phyloP scores from a whole-genome alignment of 2,329 filamentous ascomycete genomes.

The Epichloe sylvatica region DNA sequence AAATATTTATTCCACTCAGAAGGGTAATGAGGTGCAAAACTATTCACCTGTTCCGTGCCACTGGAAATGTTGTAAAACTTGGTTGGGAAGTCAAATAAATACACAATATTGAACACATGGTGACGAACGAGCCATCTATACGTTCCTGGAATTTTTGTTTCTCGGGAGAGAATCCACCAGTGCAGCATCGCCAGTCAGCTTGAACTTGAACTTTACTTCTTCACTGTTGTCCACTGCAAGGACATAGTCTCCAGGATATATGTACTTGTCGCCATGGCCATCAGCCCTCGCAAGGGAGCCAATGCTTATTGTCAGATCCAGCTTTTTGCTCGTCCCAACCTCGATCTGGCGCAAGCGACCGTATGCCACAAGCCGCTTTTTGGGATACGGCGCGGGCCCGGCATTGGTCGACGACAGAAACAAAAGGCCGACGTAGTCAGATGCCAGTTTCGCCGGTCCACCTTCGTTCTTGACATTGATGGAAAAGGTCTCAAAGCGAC shows the following conservation, averaged over 20 bases:
- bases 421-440: slow-evolving; percentile 9
- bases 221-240: slow-evolving; percentile 6
- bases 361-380: slow-evolving; percentile 9
- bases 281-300: slow-evolving; percentile 7
- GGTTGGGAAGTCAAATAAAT: background rate
- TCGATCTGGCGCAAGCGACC: slow-evolving; percentile 5
- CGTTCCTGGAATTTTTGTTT: background rate
- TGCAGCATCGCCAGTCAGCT: background rate
- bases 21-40: slow-evolving; percentile 40
- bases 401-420: slow-evolving; percentile 8
- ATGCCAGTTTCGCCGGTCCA: slow-evolving; percentile 1
- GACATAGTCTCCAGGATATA: slow-evolving; percentile 8
- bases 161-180: background rate
- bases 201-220: slow-evolving; percentile 2
- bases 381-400: slow-evolving; percentile 7
- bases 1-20: slow-evolving; percentile 44
- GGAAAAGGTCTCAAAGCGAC: background rate
- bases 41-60: slow-evolving; percentile 53
- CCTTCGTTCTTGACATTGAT: background rate
- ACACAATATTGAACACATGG: background rate
- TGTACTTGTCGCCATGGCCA: slow-evolving; percentile 6
- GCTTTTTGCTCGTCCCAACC: slow-evolving; percentile 3
- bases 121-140: background rate
- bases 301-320: slow-evolving; percentile 5
- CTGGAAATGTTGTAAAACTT: slow-evolving; percentile 31